These are phyloP conservation scores for Mortierella sp. DNA, from an alignment of 371 early-diverging fungal species.

Conservation along the genomic window DNA sequence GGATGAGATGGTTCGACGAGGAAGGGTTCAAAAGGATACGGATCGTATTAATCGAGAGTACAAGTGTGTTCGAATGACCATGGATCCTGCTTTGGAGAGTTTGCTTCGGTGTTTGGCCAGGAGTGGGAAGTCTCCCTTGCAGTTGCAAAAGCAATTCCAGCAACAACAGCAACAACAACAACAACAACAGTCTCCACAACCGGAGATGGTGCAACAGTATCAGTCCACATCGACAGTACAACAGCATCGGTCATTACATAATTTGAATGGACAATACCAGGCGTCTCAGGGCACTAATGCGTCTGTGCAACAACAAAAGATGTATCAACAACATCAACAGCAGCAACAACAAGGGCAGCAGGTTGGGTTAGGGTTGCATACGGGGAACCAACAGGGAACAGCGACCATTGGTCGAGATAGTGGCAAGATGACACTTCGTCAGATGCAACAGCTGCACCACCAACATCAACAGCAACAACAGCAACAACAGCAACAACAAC, in stretches of 20 bases:
- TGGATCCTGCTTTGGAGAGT: slow-evolving; percentile 42
- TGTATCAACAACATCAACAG: slow-evolving; percentile 14
- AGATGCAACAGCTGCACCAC: slow-evolving; percentile 44
- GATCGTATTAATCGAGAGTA: slow-evolving; percentile 48
- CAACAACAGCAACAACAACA: slow-evolving; percentile 11
- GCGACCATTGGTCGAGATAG: slow-evolving; percentile 30
- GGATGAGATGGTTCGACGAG: slow-evolving; percentile 47
- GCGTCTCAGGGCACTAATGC: not conserved
- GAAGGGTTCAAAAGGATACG: slow-evolving; percentile 42
- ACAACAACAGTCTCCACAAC: slow-evolving; percentile 14
- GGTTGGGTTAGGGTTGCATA: slow-evolving; percentile 14
- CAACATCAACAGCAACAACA: slow-evolving; percentile 39
- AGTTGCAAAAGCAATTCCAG: slow-evolving; percentile 36
- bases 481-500: slow-evolving; percentile 40
- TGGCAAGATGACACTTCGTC: slow-evolving; percentile 46
- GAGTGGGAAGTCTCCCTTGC: slow-evolving; percentile 30
- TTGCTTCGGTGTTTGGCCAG: slow-evolving; percentile 33
- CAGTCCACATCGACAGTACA: slow-evolving; percentile 9
- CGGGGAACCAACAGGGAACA: slow-evolving; percentile 15
- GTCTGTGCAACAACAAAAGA: slow-evolving; percentile 13
- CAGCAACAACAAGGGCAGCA: slow-evolving; percentile 14
- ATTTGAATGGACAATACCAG: slow-evolving; percentile 27
- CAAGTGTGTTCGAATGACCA: slow-evolving; percentile 41
- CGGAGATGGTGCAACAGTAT: not conserved
- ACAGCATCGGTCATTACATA: slow-evolving; percentile 35